Evolutionary conservation across 2,329 filamentous ascomycete genomes (phyloP).

Genomic region (Xylariaceae sp.): DNA sequence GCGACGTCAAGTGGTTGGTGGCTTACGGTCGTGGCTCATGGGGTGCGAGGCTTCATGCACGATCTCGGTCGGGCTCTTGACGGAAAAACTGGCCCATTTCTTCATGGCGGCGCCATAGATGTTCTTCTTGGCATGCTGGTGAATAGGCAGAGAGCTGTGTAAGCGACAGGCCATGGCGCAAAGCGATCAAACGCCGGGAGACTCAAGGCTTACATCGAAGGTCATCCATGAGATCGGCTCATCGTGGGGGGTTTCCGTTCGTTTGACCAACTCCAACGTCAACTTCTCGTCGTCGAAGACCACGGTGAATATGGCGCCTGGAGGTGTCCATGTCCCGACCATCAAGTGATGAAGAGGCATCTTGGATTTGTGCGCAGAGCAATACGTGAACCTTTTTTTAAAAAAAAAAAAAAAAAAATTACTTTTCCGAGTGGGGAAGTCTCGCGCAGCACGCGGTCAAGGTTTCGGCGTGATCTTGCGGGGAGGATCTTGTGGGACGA

Average conservation of each 20-base stretch:
- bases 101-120: conserved; percentile 91
- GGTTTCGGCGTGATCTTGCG: neutral
- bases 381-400: neutral
- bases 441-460: conserved; percentile 9
- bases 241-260: conserved; percentile 72
- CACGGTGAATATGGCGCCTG: conserved; percentile 84
- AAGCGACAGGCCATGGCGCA: conserved; percentile 3
- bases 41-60: conserved; percentile 67
- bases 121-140: conserved; percentile 70
- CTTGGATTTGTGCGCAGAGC: conserved; percentile 30
- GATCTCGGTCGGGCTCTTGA: conserved; percentile 71
- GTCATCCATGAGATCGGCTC: conserved; percentile 94
- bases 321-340: conserved; percentile 87
- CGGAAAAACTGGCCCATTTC: conserved; percentile 79
- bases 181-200: neutral
- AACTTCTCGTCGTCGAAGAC: conserved; percentile 78
- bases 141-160: conserved; percentile 16
- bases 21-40: conserved; percentile 68
- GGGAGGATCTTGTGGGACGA: conserved; percentile 3
- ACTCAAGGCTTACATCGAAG: conserved; percentile 64
- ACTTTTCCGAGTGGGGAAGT: conserved; percentile 2
- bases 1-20: neutral
- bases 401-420: neutral
- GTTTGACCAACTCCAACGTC: conserved; percentile 68
- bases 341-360: conserved; percentile 84